Base-by-base conservation (phyloP, 441 rosid species). In the Erodium trifolium region DNA sequence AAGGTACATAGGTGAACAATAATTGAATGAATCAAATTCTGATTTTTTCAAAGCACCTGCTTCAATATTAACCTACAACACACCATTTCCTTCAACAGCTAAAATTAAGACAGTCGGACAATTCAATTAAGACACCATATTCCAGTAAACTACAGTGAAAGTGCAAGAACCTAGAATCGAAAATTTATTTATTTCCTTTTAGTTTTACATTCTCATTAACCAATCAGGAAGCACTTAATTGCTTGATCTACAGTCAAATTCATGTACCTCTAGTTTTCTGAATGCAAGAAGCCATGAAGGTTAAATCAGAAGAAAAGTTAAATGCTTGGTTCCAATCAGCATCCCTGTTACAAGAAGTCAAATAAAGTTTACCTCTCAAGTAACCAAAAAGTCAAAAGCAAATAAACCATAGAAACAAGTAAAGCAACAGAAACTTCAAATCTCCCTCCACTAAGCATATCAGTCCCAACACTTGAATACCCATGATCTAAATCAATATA, bases 271-370 rank as follows among this genome's bases (percentile, higher is more conserved):
- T 5, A 59, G 89, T 83, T 74, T 82, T 82, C 63, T 60, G 64
- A 65, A 86, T 65, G 82, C 99, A 91, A 68, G 85, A 55, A 68
- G 86, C 72, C 77, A 94, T 19, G 86, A 94, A 94, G 43, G 81
- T 84, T 83, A 88, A 77, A 81, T 91, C 83, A 67, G 92, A 82
- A 16, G 96, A 84, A 79, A 80, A 94, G 70, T 88, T 86, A 78
- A 91, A 94, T 64, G 99, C 93, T 77, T 68, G 81, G 71, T 90
- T 80, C 96, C 96, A 94, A 73, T 94, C 97, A 75, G 83, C 89
- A 1, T 83, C 73, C 92, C 99, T 94, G 96, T 77, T 79, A 85
- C 41, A 37, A 37, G 8, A 37, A 37, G 41, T 37, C 41, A 37
- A 37, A 37, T 37, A 37, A 37, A 37, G 41, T 37, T 37, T 37